Percentiles rank a stretch among this genome's conserved stretches.
These are phyloP conservation scores for Kwoniella dejecticola DNA, from an alignment of 768 basidiomycete species.

Conservation along the genomic window DNA sequence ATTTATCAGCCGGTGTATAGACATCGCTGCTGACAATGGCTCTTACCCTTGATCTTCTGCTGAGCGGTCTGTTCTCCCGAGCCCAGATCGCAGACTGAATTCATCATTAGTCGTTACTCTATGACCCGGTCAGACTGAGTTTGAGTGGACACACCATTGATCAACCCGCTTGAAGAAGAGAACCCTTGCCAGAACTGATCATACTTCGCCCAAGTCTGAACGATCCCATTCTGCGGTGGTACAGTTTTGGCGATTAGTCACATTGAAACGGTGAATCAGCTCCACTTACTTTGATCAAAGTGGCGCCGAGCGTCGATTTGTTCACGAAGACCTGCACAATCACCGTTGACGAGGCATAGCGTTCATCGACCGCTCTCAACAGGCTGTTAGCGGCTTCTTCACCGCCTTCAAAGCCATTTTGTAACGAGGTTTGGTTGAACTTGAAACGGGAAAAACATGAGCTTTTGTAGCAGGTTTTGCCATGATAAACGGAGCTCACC, in stretches of 20 bases:
- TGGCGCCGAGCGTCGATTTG: conserved; percentile 36
- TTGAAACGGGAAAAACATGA: too few relatives aligned
- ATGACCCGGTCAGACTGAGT: too few relatives aligned
- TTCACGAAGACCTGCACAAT: conserved; percentile 49
- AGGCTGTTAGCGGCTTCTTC: conserved; percentile 42
- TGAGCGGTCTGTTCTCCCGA: conserved; percentile 44
- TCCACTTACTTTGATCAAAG: conserved; percentile 43
- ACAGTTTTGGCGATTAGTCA: too few relatives aligned
- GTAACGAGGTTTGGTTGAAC: conserved; percentile 39
- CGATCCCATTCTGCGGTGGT: conserved; percentile 28
- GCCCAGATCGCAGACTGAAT: conserved; percentile 50
- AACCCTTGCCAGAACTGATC: conserved; percentile 47
- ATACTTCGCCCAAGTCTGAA: conserved; percentile 29
- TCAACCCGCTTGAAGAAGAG: conserved; percentile 37
- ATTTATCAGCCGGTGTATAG: background rate
- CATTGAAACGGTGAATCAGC: too few relatives aligned
- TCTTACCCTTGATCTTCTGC: conserved; percentile 41
- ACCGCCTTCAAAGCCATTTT: conserved; percentile 43
- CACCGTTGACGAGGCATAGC: conserved; percentile 16
- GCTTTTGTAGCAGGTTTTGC: too few relatives aligned
- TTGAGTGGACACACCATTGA: conserved; percentile 37
- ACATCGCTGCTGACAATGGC: background rate
- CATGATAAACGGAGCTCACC: background rate
- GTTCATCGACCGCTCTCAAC: background rate
- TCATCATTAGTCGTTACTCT: too few relatives aligned